A percentile compares a stretch with the other conserved stretches of the same genome.
Conservation (phyloP, 139 green algal species). For the Haematococcus lacustris region DNA sequence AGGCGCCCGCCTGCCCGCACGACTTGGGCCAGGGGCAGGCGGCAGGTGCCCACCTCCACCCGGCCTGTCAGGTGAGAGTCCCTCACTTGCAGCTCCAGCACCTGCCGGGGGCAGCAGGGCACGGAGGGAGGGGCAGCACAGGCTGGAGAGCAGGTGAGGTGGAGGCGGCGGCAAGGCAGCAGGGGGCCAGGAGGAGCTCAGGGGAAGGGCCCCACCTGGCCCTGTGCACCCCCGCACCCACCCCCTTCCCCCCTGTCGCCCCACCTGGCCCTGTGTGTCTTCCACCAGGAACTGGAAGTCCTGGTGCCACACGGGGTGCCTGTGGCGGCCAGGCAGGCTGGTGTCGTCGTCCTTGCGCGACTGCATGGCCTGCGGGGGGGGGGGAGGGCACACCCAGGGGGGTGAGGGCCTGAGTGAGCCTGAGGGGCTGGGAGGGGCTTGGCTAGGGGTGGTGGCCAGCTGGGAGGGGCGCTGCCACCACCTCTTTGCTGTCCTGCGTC, state of each 20-base stretch:
- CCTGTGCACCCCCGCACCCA: no score
- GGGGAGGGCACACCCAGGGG: neutral
- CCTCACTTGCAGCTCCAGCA: conserved; percentile 71
- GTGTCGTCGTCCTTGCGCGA: conserved; percentile 74
- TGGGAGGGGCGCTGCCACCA: no score
- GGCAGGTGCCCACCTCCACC: conserved; percentile 60
- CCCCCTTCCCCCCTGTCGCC: no score
- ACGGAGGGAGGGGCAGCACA: no score
- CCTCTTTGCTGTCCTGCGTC: no score
- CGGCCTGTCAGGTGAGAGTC: conserved; percentile 79
- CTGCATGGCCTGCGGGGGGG: conserved; percentile 53
- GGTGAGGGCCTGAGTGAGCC: neutral
- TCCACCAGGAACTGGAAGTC: conserved; percentile 90
- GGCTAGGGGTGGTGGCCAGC: no score
- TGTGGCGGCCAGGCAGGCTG: conserved; percentile 53
- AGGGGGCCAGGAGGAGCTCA: no score
- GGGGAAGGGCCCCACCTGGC: no score
- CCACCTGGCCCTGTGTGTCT: conserved; percentile 59
- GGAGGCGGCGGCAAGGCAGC: no score
- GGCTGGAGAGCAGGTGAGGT: no score
- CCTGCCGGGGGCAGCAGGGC: conserved; percentile 44
- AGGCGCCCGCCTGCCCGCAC: conserved; percentile 38
- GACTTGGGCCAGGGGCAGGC: conserved; percentile 42
- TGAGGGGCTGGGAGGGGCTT: no score
- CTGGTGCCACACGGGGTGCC: conserved; percentile 86